Evolutionary conservation across 345 rosid species (phyloP).

Genomic region (Aquilaria sinensis): DNA sequence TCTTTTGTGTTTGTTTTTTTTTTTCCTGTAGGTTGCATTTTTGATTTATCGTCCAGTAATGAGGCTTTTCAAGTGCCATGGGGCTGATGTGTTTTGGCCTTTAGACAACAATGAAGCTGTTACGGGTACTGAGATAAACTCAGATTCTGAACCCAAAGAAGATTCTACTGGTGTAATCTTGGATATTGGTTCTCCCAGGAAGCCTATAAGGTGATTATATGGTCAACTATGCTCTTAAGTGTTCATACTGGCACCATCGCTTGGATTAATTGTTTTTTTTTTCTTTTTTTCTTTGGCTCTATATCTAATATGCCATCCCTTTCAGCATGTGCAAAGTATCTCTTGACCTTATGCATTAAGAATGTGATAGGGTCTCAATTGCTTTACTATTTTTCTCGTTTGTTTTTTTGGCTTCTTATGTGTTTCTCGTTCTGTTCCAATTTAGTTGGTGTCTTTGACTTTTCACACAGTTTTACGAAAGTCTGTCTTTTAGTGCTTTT

Average conservation of each 20-base stretch:
- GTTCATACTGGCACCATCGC: neutral
- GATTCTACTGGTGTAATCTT: conserved; percentile 40
- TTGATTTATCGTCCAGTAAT: conserved; percentile 92
- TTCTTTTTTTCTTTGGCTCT: no score
- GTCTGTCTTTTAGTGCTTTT: no score
- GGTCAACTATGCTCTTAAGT: conserved; percentile 10
- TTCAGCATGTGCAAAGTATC: no score
- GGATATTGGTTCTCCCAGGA: conserved; percentile 55
- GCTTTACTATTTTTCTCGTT: no score
- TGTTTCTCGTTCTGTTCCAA: no score
- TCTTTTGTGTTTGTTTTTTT: neutral
- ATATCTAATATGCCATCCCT: no score
- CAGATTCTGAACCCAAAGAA: conserved; percentile 41
- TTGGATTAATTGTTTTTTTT: no score
- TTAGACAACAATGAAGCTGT: conserved; percentile 47
- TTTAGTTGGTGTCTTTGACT: no score
- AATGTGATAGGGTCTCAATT: no score
- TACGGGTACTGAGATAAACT: conserved; percentile 21
- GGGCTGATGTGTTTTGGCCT: conserved; percentile 84
- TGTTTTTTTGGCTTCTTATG: no score
- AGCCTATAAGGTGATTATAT: conserved; percentile 47
- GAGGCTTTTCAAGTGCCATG: conserved; percentile 87
- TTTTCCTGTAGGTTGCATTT: conserved; percentile 72
- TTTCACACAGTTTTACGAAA: no score
- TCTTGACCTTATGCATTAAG: no score